Percentiles rank a stretch among this genome's conserved stretches.
Conservation (phyloP, 2,329 filamentous ascomycete genomes). For the Botrytis deweyae region DNA sequence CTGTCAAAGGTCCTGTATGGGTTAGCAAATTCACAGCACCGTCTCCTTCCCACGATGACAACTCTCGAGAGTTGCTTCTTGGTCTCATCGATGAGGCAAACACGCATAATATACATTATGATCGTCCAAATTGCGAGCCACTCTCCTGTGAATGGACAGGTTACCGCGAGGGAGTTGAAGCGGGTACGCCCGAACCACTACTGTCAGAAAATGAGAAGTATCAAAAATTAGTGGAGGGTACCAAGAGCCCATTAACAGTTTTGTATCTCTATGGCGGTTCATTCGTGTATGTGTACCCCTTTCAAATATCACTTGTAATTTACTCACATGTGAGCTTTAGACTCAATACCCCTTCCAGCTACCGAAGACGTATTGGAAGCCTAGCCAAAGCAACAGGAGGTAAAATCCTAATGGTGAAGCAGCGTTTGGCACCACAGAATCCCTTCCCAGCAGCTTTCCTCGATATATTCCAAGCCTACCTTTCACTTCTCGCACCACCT, state of each 20-base stretch:
- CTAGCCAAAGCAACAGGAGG: neutral
- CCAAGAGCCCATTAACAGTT: neutral
- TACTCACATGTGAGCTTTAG: neutral
- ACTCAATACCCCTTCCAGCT: neutral
- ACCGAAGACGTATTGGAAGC: neutral
- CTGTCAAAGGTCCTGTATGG: neutral
- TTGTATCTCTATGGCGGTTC: neutral
- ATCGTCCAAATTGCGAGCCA: neutral
- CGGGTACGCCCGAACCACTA: neutral
- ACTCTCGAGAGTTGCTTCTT: neutral
- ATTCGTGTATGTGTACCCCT: neutral
- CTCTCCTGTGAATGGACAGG: neutral
- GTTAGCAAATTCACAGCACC: neutral
- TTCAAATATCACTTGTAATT: neutral
- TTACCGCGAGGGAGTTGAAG: neutral
- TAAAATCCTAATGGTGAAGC: neutral
- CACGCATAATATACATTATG: neutral
- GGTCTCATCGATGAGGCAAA: neutral
- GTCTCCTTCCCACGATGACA: neutral
- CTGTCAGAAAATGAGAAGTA: neutral
- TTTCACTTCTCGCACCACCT: neutral
- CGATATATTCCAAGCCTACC: constrained; percentile 2
- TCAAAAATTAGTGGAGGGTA: neutral
- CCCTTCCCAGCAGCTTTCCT: constrained; percentile 13
- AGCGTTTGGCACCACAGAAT: constrained; percentile 5